Evolutionary conservation across 1,284 basidiomycete genomes (phyloP), one percentile per base, ranked within the genome.

Genomic region (Ganoderma multipileum): DNA sequence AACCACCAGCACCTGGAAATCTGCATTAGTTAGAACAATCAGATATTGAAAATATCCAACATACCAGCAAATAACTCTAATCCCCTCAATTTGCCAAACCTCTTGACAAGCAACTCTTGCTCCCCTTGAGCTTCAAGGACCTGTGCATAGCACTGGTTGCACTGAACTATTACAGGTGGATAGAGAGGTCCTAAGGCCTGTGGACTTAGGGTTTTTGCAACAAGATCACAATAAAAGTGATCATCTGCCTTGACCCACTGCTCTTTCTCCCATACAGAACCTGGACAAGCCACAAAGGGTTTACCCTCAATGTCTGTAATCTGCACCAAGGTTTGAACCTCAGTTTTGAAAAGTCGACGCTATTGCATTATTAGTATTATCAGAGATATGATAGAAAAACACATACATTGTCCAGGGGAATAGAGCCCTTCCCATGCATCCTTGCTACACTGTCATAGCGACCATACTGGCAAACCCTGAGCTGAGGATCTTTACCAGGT

Each of bases 11-110:
- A 74, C 91, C 90, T 91, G 67, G 67, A 16, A 63, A 66, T 33
- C 18, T 14, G 3, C 5, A 33, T 69, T 3, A 67, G 66, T 18
- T 18, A 18, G 16, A 20, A 14, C 30, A 38, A 33, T 28, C 6
- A 11, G 44, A 11, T n/a, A 9, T 23, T 41, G 20, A 36, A 26
- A 1, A 42, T 30, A 14, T 33, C 33, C 33, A 77, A 42, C 68
- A 68, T 74, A 90, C 90, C 90, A 76, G 85, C 83, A 75, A 91
- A 92, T 4, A 92, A 78, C 73, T 92, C 91, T 67, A 92, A 70
- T 1, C 87, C 87, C 67, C 82, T 78, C 39, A 92, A 77, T 47
- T 83, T 84, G 6, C 80, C 80, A 66, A 85, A 79, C 23, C 75
- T 76, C 47, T 76, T 68, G 16, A 81, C 72, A 12, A 84, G 77